Percentiles rank a stretch among this genome's conserved stretches.
Evolutionary conservation across 83 land plant species (phyloP).

Genomic region (Larix sibirica): DNA sequence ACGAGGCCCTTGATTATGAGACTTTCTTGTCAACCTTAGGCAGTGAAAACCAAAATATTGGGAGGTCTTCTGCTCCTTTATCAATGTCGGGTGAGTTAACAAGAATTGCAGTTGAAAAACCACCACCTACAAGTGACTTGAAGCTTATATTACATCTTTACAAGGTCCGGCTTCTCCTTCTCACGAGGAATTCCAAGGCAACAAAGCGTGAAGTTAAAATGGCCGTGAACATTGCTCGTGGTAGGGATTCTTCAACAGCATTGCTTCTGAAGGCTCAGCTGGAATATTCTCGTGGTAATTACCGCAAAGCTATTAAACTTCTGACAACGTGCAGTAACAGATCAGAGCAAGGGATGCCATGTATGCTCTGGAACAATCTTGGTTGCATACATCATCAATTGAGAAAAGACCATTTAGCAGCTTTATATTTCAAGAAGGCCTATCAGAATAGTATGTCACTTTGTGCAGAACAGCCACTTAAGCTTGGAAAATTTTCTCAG

Average conservation of each 20-base stretch:
- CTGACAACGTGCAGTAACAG: slow-evolving; percentile 69
- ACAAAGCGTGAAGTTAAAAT: slow-evolving; percentile 90
- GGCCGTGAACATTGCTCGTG: slow-evolving; percentile 86
- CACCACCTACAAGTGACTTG: slow-evolving; percentile 51
- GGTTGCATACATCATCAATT: slow-evolving; percentile 88
- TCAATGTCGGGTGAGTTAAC: slow-evolving; percentile 32
- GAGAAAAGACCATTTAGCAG: slow-evolving; percentile 62
- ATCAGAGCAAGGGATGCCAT: slow-evolving; percentile 55
- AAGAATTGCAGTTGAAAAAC: slow-evolving; percentile 35
- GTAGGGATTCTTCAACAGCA: slow-evolving; percentile 75
- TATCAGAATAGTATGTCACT: slow-evolving; percentile 35
- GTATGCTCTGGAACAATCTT: slow-evolving; percentile 77
- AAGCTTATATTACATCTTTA: slow-evolving; percentile 86
- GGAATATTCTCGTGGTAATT: slow-evolving; percentile 92
- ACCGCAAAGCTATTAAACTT: slow-evolving; percentile 86
- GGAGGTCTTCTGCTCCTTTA: slow-evolving; percentile 34
- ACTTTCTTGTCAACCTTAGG: slow-evolving; percentile 58
- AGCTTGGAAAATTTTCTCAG: slow-evolving; percentile 63
- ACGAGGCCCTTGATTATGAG: slow-evolving; percentile 83
- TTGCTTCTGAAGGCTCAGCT: slow-evolving; percentile 91
- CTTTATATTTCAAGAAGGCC: slow-evolving; percentile 72
- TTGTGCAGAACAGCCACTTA: slow-evolving; percentile 52
- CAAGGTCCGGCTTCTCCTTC: slow-evolving; percentile 81
- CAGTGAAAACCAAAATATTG: slow-evolving; percentile 46
- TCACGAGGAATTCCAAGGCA: slow-evolving; percentile 76